These are phyloP conservation scores for Cryptosporidium viatorum DNA, from an alignment of 169 alveolate species.

Conservation along the genomic window DNA sequence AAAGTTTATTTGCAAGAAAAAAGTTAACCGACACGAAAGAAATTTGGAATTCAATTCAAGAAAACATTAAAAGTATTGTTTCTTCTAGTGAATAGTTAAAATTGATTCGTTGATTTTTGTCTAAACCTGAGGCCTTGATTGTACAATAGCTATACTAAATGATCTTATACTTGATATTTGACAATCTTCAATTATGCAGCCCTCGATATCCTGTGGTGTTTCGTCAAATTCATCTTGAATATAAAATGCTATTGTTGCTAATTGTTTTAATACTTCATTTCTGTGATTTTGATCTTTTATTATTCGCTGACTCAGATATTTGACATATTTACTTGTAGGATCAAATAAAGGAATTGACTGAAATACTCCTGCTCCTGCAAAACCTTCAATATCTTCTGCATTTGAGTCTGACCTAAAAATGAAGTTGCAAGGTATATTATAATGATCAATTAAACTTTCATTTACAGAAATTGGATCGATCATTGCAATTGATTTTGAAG, in stretches of 20 bases:
- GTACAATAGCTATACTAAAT: slow-evolving; percentile 56
- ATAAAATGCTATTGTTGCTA: slow-evolving; percentile 57
- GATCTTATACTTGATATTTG: background rate
- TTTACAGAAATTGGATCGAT: slow-evolving; percentile 2
- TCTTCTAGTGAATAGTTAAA: slow-evolving; percentile 1
- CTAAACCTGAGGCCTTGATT: slow-evolving; percentile 72
- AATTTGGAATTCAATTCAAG: slow-evolving; percentile 51
- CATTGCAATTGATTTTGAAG: slow-evolving; percentile 81
- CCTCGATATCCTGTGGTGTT: slow-evolving; percentile 68
- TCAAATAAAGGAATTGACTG: slow-evolving; percentile 84
- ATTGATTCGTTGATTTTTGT: background rate
- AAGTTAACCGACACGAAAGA: slow-evolving; percentile 6
- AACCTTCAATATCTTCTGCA: slow-evolving; percentile 93
- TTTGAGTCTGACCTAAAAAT: slow-evolving; percentile 90
- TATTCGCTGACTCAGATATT: slow-evolving; percentile 23
- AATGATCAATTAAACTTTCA: background rate
- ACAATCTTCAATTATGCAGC: slow-evolving; percentile 27
- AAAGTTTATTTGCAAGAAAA: background rate
- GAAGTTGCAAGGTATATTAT: slow-evolving; percentile 44
- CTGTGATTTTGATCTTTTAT: slow-evolving; percentile 12
- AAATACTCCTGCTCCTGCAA: slow-evolving; percentile 94
- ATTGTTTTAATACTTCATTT: background rate
- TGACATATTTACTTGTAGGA: slow-evolving; percentile 14
- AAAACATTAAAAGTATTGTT: slow-evolving; percentile 40
- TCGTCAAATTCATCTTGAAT: slow-evolving; percentile 59